Evolutionary conservation across 2,329 filamentous ascomycete genomes (phyloP).

Genomic region (Aulographum hederae): DNA sequence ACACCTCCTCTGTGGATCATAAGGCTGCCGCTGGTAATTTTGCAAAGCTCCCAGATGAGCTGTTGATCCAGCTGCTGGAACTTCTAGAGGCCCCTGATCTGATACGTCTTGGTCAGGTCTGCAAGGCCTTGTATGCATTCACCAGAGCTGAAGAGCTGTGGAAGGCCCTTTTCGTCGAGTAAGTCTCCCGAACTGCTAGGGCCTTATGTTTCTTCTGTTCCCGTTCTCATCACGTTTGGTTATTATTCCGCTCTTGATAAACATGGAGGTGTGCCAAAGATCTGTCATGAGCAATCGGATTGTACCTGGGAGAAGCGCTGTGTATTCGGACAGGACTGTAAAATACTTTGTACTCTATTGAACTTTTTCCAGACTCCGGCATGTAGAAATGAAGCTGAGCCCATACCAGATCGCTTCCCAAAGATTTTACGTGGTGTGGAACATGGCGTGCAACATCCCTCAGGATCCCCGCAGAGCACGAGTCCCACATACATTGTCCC

Average conservation of each 20-base stretch:
- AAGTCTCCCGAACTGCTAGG: slow-evolving; percentile 31
- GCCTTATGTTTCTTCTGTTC: no score
- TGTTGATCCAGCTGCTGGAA: slow-evolving; percentile 60
- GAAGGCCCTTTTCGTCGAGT: slow-evolving; percentile 73
- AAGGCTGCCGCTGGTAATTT: slow-evolving; percentile 49
- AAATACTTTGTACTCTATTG: no score
- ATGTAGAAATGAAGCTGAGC: no score
- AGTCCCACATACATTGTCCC: slow-evolving; percentile 48
- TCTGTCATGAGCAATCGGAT: no score
- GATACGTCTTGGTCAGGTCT: slow-evolving; percentile 52
- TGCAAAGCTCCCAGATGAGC: slow-evolving; percentile 57
- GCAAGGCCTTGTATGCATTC: slow-evolving; percentile 75
- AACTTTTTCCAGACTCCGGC: no score
- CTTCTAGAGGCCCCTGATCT: slow-evolving; percentile 47
- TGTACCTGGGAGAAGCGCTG: no score
- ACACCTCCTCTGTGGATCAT: slow-evolving; percentile 47
- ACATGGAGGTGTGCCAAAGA: no score
- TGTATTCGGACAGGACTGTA: no score
- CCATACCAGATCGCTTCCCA: slow-evolving; percentile 26
- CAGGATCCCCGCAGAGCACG: slow-evolving; percentile 32
- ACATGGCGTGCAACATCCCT: slow-evolving; percentile 73
- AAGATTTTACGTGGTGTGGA: slow-evolving; percentile 50
- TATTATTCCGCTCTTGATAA: no score
- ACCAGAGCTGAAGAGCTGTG: slow-evolving; percentile 72
- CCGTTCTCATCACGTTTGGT: no score